A percentile compares a stretch with the other conserved stretches of the same genome.
phyloP scores from a whole-genome alignment of 305 asterid species.

The Ilex paraguariensis region DNA sequence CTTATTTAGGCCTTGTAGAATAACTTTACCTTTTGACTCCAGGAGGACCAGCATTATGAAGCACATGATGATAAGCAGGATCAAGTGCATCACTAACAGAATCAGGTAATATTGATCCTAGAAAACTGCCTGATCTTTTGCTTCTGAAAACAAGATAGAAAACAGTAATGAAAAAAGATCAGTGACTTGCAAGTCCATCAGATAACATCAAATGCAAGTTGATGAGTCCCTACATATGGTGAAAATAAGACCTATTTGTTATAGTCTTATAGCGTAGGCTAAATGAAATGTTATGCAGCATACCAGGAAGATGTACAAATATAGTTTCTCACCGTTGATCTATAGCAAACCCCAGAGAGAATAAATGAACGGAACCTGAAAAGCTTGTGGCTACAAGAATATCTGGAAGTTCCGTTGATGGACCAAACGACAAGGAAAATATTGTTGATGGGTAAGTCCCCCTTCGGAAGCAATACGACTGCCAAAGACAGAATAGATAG shows the following conservation, averaged over 20 bases:
- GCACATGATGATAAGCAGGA: slow-evolving; percentile 76
- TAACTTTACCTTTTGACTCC: slow-evolving; percentile 63
- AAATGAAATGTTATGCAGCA: slow-evolving; percentile 11
- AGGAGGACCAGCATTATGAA: slow-evolving; percentile 74
- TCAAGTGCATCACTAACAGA: slow-evolving; percentile 69
- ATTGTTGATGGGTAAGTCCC: slow-evolving; percentile 79
- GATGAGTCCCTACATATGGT: background rate
- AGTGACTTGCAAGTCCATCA: slow-evolving; percentile 1
- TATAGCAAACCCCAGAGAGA: slow-evolving; percentile 56
- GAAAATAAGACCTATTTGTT: background rate
- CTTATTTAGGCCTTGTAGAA: background rate
- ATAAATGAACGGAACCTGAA: slow-evolving; percentile 81
- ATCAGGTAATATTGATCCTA: slow-evolving; percentile 78
- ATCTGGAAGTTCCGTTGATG: slow-evolving; percentile 75
- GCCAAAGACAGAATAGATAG: slow-evolving; percentile 38
- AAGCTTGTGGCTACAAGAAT: slow-evolving; percentile 92
- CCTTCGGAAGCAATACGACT: slow-evolving; percentile 98
- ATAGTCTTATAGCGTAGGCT: background rate
- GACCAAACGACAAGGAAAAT: slow-evolving; percentile 84
- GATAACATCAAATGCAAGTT: background rate
- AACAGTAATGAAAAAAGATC: slow-evolving; percentile 6
- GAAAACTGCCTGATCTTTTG: slow-evolving; percentile 62
- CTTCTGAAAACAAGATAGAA: slow-evolving; percentile 29
- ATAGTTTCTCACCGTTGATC: slow-evolving; percentile 56
- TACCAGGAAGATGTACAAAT: background rate